A percentile compares a stretch with the other conserved stretches of the same genome.
These are phyloP conservation scores for Fraxinus platypoda DNA, from an alignment of 305 asterid genomes.

Conservation along the genomic window DNA sequence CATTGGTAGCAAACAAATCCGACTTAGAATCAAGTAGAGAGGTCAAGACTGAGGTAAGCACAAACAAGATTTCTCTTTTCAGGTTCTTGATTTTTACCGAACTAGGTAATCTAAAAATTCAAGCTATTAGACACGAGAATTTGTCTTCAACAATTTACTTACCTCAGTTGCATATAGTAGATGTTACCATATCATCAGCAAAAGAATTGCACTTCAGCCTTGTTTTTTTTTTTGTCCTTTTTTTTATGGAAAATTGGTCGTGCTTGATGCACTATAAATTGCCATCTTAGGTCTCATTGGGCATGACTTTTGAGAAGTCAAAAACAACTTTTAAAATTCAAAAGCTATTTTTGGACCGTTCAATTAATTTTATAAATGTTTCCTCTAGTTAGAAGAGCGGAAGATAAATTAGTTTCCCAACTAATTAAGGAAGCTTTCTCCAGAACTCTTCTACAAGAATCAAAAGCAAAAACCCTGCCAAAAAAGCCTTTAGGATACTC, in stretches of 20 bases:
- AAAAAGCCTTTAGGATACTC: not conserved
- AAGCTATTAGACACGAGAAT: not conserved
- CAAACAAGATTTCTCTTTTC: not conserved
- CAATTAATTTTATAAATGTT: not conserved
- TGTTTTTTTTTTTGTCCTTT: not conserved
- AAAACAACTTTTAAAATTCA: not conserved
- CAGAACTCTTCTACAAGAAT: not conserved
- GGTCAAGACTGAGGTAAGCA: conserved; percentile 33
- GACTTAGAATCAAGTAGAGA: conserved; percentile 28
- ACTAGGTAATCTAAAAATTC: not conserved
- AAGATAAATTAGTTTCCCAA: not conserved
- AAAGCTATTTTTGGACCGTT: not conserved
- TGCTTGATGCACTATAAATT: not conserved
- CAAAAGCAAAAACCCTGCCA: not conserved
- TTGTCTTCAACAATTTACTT: not conserved
- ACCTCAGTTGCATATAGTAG: not conserved
- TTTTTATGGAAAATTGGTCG: not conserved
- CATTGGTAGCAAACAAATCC: conserved; percentile 39
- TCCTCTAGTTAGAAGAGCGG: not conserved
- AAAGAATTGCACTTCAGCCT: not conserved
- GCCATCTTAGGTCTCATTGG: not conserved
- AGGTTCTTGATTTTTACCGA: not conserved
- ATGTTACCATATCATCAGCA: not conserved
- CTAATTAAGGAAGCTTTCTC: no score
- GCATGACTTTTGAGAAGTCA: not conserved